These are phyloP conservation scores for Trametes meyenii DNA, from an alignment of 768 basidiomycete genomes.

Conservation along the genomic window DNA sequence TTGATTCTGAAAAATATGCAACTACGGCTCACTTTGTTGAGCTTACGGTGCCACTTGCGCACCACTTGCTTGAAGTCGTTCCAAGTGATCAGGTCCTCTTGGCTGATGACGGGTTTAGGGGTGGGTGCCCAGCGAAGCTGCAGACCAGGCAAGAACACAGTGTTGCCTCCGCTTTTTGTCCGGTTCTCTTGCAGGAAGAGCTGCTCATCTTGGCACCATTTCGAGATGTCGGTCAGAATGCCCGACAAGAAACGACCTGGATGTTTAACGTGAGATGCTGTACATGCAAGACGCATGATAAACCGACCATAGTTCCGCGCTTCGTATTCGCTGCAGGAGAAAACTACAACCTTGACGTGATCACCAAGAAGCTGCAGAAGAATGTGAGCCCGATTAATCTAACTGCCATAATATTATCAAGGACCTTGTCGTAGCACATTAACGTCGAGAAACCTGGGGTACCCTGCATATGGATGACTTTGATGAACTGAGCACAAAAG, in stretches of 20 bases:
- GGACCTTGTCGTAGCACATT: slow-evolving; percentile 80
- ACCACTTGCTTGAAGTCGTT: slow-evolving; percentile 66
- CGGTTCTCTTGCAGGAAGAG: slow-evolving; percentile 74
- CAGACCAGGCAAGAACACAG: slow-evolving; percentile 69
- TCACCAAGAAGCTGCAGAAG: slow-evolving; percentile 76
- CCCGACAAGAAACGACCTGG: slow-evolving; percentile 86
- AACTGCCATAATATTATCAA: slow-evolving; percentile 13
- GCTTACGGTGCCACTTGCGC: slow-evolving; percentile 83
- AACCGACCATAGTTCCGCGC: slow-evolving; percentile 86
- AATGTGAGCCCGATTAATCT: not conserved
- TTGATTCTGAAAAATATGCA: not conserved
- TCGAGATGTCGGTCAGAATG: slow-evolving; percentile 73
- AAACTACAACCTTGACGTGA: slow-evolving; percentile 81
- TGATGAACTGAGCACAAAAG: slow-evolving; percentile 90
- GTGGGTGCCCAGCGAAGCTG: slow-evolving; percentile 47
- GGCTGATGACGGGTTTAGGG: slow-evolving; percentile 46
- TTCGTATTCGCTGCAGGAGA: slow-evolving; percentile 95
- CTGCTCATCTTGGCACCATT: slow-evolving; percentile 80
- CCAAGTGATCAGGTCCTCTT: slow-evolving; percentile 68
- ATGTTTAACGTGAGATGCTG: not conserved
- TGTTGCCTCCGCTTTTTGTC: slow-evolving; percentile 62
- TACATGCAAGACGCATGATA: not conserved
- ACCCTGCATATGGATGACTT: slow-evolving; percentile 83
- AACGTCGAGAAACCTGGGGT: slow-evolving; percentile 88
- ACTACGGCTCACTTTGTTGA: slow-evolving; percentile 58